phyloP scores from a whole-genome alignment of 345 rosid species.

The Psidium guajava region DNA sequence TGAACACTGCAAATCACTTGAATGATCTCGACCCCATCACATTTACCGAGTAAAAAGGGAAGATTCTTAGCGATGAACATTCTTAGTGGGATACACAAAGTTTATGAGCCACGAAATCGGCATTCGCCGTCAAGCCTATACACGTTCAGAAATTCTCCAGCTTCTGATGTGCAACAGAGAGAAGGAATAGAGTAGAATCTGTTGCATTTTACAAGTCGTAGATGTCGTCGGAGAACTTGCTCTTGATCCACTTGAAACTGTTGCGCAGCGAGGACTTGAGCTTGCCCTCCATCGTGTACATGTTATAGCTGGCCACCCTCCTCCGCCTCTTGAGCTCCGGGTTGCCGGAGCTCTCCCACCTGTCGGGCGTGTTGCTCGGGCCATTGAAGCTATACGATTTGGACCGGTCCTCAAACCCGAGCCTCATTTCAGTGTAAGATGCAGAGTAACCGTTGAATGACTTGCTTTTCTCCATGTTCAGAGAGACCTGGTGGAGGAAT shows the following conservation, averaged over 20 bases:
- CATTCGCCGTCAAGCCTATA: background rate
- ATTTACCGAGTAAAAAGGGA: background rate
- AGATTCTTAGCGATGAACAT: background rate
- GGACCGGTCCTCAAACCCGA: constrained; percentile 24
- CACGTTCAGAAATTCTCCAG: background rate
- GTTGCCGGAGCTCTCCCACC: constrained; percentile 12
- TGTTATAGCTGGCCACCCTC: constrained; percentile 50
- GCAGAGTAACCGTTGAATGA: constrained; percentile 28
- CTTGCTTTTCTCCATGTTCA: constrained; percentile 48
- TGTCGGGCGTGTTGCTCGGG: constrained; percentile 5
- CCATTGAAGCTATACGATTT: constrained; percentile 50
- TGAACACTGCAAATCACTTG: background rate
- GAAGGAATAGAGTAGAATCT: background rate
- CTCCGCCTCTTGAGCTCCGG: constrained; percentile 46
- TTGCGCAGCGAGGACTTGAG: constrained; percentile 36
- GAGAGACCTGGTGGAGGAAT: background rate
- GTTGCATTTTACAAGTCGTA: constrained; percentile 3
- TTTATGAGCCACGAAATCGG: background rate
- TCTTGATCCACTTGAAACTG: constrained; percentile 70
- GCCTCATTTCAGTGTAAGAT: constrained; percentile 15
- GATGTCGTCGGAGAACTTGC: constrained; percentile 24
- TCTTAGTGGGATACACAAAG: background rate
- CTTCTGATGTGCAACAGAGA: background rate
- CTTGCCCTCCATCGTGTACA: constrained; percentile 46
- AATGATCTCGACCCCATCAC: background rate